Evolutionary conservation across 225 moss, liverwort and hornwort genomes (phyloP), one percentile per base, ranked within the genome.

Genomic region (Pseudoscleropodium purum): DNA sequence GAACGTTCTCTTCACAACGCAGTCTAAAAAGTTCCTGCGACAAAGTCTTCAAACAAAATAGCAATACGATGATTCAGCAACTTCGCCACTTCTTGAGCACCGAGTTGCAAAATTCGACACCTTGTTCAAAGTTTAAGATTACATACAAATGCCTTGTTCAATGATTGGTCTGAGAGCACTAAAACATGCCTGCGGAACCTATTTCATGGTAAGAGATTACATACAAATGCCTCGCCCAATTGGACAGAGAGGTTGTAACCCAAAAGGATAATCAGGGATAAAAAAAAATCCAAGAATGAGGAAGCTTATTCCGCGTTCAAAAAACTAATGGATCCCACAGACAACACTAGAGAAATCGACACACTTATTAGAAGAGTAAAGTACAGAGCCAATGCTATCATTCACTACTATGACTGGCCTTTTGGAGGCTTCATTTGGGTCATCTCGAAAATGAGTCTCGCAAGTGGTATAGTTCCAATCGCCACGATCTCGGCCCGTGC

Each of bases 391-490:
- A 78, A 33, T n/a, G 29, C 52, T 79, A 85, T 39, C 51, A 75
- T 79, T 47, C 87, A 78, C 85, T 87, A 75, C 89, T 90, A 91
- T 84, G 90, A 93, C 64, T 90, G 91, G 74, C 57, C 83, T 93
- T 91, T 88, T 0, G 92, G 92, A 61, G 90, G 86, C 92, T 96
- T 97, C 97, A 97, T 94, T 61, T 92, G 90, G 39, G 95, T 68
- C 19, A 97, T 90, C 83, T 99, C 97, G 89, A 92, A 89, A 82
- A 99, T 91, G 97, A 99, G 91, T 90, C 94, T 95, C 47, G 93
- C 88, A 89, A 99, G 97, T 15, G 99, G 97, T 13, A 93, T 86
- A 25, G 99, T 97, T 87, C 99, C 99, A 73, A 86, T 97, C n/a
- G 91, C 84, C 68, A 99, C 73, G 54, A 99, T 99, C 91, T 97